Base-by-base conservation (phyloP, 495 filamentous ascomycete species). In the Talaromyces adpressus region DNA sequence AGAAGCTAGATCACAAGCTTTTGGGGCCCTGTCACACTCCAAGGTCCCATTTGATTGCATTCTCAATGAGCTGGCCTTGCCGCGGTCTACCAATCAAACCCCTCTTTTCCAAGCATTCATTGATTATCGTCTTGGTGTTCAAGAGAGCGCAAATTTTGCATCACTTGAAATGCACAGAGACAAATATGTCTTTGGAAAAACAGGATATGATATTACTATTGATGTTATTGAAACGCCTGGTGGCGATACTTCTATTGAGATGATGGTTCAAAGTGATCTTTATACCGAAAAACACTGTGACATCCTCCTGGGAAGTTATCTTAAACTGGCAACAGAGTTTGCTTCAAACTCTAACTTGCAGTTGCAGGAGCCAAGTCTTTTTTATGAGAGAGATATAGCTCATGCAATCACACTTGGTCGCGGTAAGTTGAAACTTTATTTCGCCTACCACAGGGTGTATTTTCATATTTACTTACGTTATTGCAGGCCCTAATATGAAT, bases 41-140 rank as follows among this genome's bases (percentile, higher is more conserved):
- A 56, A 63, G 1, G 52, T 83, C 0, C 82, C 83, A 11, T 80
- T 81, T 53, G 73, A 82, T 61, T 67, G 77, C 0, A 23, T 84
- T 1, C 66, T 85, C 0, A 66, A 73, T 0, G 72, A 76, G 16
- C 62, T 80, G 9, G 69, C 70, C 6, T 65, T 75, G 4, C 65
- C 70, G 6, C 68, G 71, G 4, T 77, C 73, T 6, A 70, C 71
- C 3, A 65, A 66, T 14, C 66, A 71, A 49, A 79, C 61, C 54
- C 74, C 72, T 2, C 52, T 72, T 22, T 85, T 76, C 63, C 79
- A 81, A 39, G 69, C 68, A 0, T 70, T 79, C n/a, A 64, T 78
- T 57, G 71, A 79, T 62, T 84, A 78, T 66, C 74, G 74, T 20
- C 64, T 53, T 22, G 68, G 49, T 68, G 59, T 16, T 58, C 62